Evolutionary conservation across 2,329 filamentous ascomycete genomes (phyloP), one percentile per base, ranked within the genome.

Genomic region (Blumeriella jaapii): DNA sequence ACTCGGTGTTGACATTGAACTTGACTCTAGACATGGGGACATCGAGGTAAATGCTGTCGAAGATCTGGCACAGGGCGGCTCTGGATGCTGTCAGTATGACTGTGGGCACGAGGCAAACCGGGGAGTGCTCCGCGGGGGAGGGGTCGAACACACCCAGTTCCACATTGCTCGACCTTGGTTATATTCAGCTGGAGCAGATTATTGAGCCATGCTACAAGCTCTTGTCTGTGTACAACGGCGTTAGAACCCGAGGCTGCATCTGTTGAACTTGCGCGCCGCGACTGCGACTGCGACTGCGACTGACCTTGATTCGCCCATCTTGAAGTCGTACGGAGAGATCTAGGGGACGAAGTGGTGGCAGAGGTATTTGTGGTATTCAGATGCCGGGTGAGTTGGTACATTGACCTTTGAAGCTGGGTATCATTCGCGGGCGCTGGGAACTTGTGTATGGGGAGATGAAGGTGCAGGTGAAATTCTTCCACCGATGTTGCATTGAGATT

Each of bases 161-260:
- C 91, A 61, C 89, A 96, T 71, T 98, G 91, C 68, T 98, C 91
- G 59, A 98, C 85, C 65, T 95, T 96, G 55, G 82, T 96, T 55
- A 98, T 78, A 67, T 96, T 98, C 56, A 98, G 80, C 67, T 95
- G 86, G 33, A 98, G 78, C 45, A 98, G 82, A 71, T 83, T 89
- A 71, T 98, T 98, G 50, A 96, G 69, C 91, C 91, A 98, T 65
- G 78, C 74, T 52, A 98, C 71, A 52, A 98, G 76, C 68, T 98
- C 91, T 66, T 98, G 91, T 69, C 91, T 96, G 34, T 34, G 36
- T 16, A 37, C 26, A 30, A 36, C 36, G 36, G 34, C 39, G 46
- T 51, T 36, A 49, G 46, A 34, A 38, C 38, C 14, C 18, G 16
- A 14, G 15, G 19, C 12, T 32, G 12, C 13, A 17, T 33, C 26